A percentile compares a stretch with the other conserved stretches of the same genome.
These are phyloP conservation scores for Takashimella tepidaria DNA, from an alignment of 1,284 basidiomycete species.

Conservation along the genomic window DNA sequence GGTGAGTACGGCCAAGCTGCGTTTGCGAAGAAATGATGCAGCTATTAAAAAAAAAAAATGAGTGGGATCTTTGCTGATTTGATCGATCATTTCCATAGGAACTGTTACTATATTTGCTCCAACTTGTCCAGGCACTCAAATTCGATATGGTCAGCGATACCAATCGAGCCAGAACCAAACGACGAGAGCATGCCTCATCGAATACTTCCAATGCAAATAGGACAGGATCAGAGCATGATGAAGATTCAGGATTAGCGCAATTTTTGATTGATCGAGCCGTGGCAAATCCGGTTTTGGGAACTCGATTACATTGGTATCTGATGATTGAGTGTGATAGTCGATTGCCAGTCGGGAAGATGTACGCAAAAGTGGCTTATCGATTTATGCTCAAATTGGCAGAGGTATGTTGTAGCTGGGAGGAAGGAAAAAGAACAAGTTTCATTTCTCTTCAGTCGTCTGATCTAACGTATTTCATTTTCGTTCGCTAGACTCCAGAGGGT, in stretches of 20 bases:
- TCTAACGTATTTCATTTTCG: constrained; percentile 9
- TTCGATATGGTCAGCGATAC: constrained; percentile 56
- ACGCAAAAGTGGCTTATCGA: constrained; percentile 77
- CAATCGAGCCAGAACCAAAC: not conserved
- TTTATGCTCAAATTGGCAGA: constrained; percentile 82
- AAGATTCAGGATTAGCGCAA: constrained; percentile 79
- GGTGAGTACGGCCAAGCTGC: constrained; percentile 56
- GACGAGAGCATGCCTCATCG: constrained; percentile 9
- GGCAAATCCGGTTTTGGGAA: constrained; percentile 75
- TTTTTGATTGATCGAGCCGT: constrained; percentile 85
- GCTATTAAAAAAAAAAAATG: not conserved
- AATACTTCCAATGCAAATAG: not conserved
- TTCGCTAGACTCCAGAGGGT: constrained; percentile 61
- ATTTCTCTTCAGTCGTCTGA: constrained; percentile 4
- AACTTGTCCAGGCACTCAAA: constrained; percentile 95
- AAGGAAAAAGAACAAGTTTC: not conserved
- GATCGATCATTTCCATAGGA: constrained; percentile 71
- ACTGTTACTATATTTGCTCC: constrained; percentile 83
- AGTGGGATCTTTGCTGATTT: not conserved
- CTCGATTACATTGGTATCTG: constrained; percentile 94
- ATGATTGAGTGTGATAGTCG: constrained; percentile 81
- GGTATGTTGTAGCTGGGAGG: constrained; percentile 50
- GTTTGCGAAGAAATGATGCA: too few species aligned
- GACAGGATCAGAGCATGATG: constrained; percentile 33
- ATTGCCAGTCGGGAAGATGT: constrained; percentile 81